Evolutionary conservation across 1,284 basidiomycete species (phyloP), one percentile per base, ranked within the genome.

Genomic region (Puccinia horiana): DNA sequence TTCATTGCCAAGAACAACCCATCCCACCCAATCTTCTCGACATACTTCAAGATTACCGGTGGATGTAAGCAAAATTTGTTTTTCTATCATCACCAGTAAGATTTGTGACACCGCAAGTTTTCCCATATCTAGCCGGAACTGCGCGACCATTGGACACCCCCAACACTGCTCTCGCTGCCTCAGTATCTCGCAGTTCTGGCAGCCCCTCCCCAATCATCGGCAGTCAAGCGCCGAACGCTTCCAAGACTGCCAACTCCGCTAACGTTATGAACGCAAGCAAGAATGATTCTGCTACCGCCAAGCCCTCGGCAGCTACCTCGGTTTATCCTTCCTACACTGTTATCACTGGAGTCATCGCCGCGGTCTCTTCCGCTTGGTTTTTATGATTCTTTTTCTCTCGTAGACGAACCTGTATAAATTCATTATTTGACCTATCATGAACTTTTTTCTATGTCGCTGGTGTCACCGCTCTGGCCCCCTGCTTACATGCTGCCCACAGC

Each of bases 1-100:
- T 80, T 80, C 40, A 44, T 72, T 9, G 49, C 77, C 52, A 80
- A 80, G 67, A 9, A 1, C 47, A 44, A 72, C 37, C 11, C 76
- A 14, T 26, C 47, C 26, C 44, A 35, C 69, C 44, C 56, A 8
- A 70, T 80, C 42, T 80, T 80, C 29, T 80, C 77, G 20, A 80
- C 77, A 5, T 80, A 70, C 42, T 80, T 80, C 52, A 12, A 49
- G 23, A 80, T 80, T 3, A 80, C 77, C 40, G 77, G 77, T 47
- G 63, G 77, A 29, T 70, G 77, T 80, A 42, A 80, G 77, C 61
- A 20, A 32, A 1, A 4, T 79, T 44, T 3, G 20, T 47, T 20
- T 42, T 35, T 23, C 23, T 14, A 32, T n/a, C 2, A 14, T 12
- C 40, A 9, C 56, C 1, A 8, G 9, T 26, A 9, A 29, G 20